These are phyloP conservation scores for Vitis riparia DNA, from an alignment of 164 flowering plant species.

Conservation along the genomic window DNA sequence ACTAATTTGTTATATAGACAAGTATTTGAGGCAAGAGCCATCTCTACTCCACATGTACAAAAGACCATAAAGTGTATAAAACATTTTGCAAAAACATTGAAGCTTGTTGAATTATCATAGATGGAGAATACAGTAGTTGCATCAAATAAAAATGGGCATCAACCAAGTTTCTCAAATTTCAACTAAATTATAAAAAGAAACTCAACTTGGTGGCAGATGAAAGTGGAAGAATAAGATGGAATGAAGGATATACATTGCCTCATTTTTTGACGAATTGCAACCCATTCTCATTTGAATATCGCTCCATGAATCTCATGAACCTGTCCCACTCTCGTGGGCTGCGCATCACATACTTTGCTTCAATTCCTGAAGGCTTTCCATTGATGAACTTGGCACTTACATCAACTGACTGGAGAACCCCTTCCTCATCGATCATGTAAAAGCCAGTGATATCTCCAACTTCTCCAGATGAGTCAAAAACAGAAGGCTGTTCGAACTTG, in stretches of 20 bases:
- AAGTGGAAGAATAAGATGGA: slow-evolving; percentile 12
- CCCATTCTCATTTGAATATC: slow-evolving; percentile 84
- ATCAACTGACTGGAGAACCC: slow-evolving; percentile 79
- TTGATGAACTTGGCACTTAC: slow-evolving; percentile 87
- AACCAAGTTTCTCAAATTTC: slow-evolving; percentile 16
- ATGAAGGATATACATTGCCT: slow-evolving; percentile 30
- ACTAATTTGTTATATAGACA: background rate
- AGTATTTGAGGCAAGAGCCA: background rate
- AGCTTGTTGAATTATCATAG: slow-evolving; percentile 1
- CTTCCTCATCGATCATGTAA: slow-evolving; percentile 99
- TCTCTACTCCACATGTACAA: background rate
- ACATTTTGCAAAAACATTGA: background rate
- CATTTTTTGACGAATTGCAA: slow-evolving; percentile 87
- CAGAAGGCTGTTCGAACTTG: slow-evolving; percentile 82
- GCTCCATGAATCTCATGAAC: slow-evolving; percentile 99
- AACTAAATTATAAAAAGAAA: slow-evolving; percentile 17
- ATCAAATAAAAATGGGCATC: slow-evolving; percentile 11
- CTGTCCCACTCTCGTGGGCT: slow-evolving; percentile 88
- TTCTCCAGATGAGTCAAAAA: slow-evolving; percentile 83
- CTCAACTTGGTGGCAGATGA: slow-evolving; percentile 5
- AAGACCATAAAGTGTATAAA: background rate
- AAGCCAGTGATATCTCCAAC: slow-evolving; percentile 95
- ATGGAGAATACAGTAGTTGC: background rate
- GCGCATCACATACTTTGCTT: slow-evolving; percentile 91
- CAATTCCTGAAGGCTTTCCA: slow-evolving; percentile 87